Conservation (phyloP, 2,329 filamentous ascomycete species). For the Cladosporium phlei region DNA sequence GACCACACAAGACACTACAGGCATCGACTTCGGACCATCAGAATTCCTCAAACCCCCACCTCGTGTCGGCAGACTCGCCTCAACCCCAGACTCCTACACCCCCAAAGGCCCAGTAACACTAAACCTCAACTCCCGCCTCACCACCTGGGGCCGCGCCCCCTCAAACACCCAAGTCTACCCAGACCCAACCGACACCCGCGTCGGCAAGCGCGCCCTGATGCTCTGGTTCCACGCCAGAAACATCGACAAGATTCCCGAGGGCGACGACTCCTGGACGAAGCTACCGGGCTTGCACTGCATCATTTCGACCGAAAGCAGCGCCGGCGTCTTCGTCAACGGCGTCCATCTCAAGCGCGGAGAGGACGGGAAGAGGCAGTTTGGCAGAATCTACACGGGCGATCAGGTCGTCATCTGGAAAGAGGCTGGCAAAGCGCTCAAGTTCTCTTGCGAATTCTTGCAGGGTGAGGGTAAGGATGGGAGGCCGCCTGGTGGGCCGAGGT, state of each 20-base stretch:
- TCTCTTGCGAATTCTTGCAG: constrained; percentile 41
- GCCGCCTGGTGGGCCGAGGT: not conserved
- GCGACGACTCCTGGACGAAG: constrained; percentile 51
- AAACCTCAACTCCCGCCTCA: constrained; percentile 60
- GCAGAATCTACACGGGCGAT: constrained; percentile 72
- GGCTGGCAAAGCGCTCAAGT: constrained; percentile 35
- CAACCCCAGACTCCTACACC: constrained; percentile 55
- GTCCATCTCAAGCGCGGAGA: constrained; percentile 56
- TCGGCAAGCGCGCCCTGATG: constrained; percentile 78
- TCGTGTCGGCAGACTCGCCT: constrained; percentile 61
- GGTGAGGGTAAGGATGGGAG: constrained; percentile 23
- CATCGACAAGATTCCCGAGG: constrained; percentile 52
- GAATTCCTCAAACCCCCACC: constrained; percentile 36
- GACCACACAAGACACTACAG: not conserved
- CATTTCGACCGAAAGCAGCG: constrained; percentile 73
- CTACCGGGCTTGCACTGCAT: constrained; percentile 59
- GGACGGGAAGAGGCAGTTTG: constrained; percentile 51
- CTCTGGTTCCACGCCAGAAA: constrained; percentile 68
- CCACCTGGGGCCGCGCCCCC: constrained; percentile 70
- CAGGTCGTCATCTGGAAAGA: constrained; percentile 62
- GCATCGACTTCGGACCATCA: not conserved
- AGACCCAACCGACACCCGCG: constrained; percentile 58
- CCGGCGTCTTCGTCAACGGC: constrained; percentile 73
- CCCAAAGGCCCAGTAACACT: constrained; percentile 54
- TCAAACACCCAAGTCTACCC: constrained; percentile 66